Base-by-base conservation (phyloP, 345 rosid species). In the Brassica carinata region DNA sequence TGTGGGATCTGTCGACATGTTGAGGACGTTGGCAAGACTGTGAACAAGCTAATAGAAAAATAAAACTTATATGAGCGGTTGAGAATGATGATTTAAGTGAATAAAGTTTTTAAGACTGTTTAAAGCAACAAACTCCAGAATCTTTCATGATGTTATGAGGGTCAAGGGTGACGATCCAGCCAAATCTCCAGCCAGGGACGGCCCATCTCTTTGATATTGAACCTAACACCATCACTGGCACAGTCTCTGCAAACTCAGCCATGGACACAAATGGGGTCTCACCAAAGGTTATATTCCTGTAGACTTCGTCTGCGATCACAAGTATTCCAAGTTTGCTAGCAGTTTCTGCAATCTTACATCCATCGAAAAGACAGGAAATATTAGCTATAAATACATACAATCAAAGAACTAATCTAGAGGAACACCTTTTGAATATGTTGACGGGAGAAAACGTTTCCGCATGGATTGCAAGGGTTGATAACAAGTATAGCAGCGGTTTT, bases 141-240 rank as follows among this genome's bases (percentile, higher is more conserved):
- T 81, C 31, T 82, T 74, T 62, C 29, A 86, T 76, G 38, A 78
- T 70, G 81, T 79, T 82, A 43, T 59, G 27, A 10, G 89, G 86
- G 67, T 89, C 93, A 30, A 43, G 77, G 1, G 74, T 66, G 0
- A 62, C 90, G 2, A 89, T 48, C 91, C 96, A 91, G 23, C 91
- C 86, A 40, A 88, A 67, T 58, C 89, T 69, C 93, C 91, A 89
- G 8, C 91, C 88, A 19, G 89, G 96, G 55, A 89, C 89, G 5
- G 67, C 36, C 88, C 86, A 89, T 73, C 82, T 83, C 84, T 91
- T 91, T 1, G 90, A 89, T 51, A 89, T 65, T 2, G 90, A 85
- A 0, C 93, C 91, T 2, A 88, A 72, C 1, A 89, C 72, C 29
- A 89, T 10, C 5, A 87, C 86, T 2, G 91, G 91, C 10, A 79